Conservation (phyloP, 73 alveolate genomes). For the Paramecium octaurelia region DNA sequence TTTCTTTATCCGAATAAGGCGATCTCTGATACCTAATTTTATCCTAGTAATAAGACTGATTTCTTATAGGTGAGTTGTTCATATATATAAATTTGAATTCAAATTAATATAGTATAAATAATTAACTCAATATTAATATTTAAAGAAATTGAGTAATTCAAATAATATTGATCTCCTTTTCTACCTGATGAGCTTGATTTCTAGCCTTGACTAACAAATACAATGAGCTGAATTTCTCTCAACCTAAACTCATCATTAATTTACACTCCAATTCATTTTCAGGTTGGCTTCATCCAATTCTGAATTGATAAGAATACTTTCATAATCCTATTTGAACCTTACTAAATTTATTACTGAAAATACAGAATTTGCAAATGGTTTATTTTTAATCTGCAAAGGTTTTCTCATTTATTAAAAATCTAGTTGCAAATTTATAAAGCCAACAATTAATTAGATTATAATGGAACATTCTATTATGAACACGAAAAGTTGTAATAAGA, state of each 20-base stretch:
- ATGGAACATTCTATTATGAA: neutral
- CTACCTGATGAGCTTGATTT: neutral
- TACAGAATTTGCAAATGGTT: no score
- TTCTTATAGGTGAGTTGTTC: neutral
- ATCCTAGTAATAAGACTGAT: neutral
- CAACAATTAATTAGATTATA: no score
- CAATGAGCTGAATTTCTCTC: no score
- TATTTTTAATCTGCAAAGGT: neutral
- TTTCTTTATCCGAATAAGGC: slow-evolving; percentile 5
- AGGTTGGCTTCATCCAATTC: neutral
- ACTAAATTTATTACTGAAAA: no score
- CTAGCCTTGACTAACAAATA: neutral
- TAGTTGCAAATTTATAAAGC: neutral
- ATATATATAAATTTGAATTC: slow-evolving; percentile 21
- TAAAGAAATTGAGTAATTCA: neutral
- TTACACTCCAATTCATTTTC: neutral
- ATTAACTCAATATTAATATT: neutral
- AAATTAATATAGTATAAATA: neutral
- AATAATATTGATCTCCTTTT: neutral
- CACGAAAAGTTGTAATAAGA: neutral
- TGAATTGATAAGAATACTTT: no score
- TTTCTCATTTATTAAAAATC: neutral
- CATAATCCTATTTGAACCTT: no score
- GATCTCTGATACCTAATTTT: neutral
- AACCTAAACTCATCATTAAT: no score